Percentiles rank a stretch among this genome's conserved stretches.
These are phyloP conservation scores for Xylaria sp. DNA, from an alignment of 2,329 filamentous ascomycete genomes.

Conservation along the genomic window DNA sequence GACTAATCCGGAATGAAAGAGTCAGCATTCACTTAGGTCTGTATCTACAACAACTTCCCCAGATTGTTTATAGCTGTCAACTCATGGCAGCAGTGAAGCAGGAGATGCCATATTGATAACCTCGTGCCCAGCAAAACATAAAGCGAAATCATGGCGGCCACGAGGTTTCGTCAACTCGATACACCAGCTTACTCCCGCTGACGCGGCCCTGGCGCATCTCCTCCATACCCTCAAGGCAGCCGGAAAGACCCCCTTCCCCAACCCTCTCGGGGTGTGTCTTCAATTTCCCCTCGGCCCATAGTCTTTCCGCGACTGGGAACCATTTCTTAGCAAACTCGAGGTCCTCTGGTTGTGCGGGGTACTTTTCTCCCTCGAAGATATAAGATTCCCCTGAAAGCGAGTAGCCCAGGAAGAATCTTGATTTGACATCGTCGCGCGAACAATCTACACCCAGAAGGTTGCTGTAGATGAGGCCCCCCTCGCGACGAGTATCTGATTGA, in stretches of 20 bases:
- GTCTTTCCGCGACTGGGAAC: constrained; percentile 4
- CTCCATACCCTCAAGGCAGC: constrained; percentile 19
- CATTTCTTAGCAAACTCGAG: constrained; percentile 16
- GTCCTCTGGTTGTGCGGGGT: constrained; percentile 7
- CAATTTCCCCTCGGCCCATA: constrained; percentile 1
- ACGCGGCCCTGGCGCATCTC: constrained; percentile 19
- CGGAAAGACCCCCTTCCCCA: constrained; percentile 11
- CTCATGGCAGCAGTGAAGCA: not conserved
- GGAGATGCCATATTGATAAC: not conserved
- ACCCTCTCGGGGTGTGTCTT: constrained; percentile 13
- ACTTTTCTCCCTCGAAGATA: constrained; percentile 2
- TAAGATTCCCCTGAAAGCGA: constrained; percentile 18
- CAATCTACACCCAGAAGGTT: constrained; percentile 9
- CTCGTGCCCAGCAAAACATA: not conserved
- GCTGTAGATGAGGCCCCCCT: constrained; percentile 10
- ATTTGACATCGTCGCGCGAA: constrained; percentile 17
- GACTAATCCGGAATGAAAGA: not conserved
- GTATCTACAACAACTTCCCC: not conserved
- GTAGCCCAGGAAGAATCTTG: constrained; percentile 12
- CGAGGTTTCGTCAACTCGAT: constrained; percentile 17
- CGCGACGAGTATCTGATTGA: not conserved
- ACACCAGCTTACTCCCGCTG: constrained; percentile 24
- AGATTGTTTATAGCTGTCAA: not conserved
- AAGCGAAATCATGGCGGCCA: constrained; percentile 7
- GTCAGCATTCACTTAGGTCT: not conserved